A percentile compares a stretch with the other conserved stretches of the same genome.
phyloP scores from a whole-genome alignment of 495 filamentous ascomycete genomes.

The Collariella sp. region DNA sequence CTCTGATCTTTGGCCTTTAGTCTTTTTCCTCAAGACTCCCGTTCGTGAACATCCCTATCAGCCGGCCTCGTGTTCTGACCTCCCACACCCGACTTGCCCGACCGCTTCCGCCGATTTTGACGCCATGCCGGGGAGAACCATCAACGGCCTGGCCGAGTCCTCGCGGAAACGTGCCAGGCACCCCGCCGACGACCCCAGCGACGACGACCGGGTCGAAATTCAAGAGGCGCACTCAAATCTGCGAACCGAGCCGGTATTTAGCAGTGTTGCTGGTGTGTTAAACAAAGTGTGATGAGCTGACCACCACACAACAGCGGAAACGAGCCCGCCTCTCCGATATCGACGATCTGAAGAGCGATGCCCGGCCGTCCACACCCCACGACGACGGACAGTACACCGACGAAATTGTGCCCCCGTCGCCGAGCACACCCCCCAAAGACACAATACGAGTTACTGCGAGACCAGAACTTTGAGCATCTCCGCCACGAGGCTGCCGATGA shows the following conservation, averaged over 20 bases:
- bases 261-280: background rate
- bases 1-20: too few species aligned
- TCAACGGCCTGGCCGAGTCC: constrained; percentile 17
- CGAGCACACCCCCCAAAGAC: constrained; percentile 33
- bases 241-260: constrained; percentile 38
- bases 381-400: constrained; percentile 31
- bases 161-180: constrained; percentile 30
- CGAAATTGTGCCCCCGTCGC: constrained; percentile 7
- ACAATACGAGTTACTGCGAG: constrained; percentile 45
- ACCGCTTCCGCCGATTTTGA: background rate
- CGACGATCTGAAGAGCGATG: constrained; percentile 12
- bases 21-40: too few species aligned
- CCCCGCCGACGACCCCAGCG: constrained; percentile 33
- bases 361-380: constrained; percentile 19
- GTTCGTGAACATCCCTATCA: too few species aligned
- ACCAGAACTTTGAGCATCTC: constrained; percentile 45
- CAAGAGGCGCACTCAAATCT: constrained; percentile 39
- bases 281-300: background rate
- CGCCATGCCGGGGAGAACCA: constrained; percentile 18
- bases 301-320: constrained; percentile 30
- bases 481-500: constrained; percentile 51
- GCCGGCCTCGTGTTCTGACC: background rate
- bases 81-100: background rate
- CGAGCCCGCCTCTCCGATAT: constrained; percentile 35
- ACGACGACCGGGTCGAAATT: constrained; percentile 41